Percentiles rank a stretch among this genome's conserved stretches.
Evolutionary conservation across 768 basidiomycete genomes (phyloP).

Genomic region (Obba rivulosa): DNA sequence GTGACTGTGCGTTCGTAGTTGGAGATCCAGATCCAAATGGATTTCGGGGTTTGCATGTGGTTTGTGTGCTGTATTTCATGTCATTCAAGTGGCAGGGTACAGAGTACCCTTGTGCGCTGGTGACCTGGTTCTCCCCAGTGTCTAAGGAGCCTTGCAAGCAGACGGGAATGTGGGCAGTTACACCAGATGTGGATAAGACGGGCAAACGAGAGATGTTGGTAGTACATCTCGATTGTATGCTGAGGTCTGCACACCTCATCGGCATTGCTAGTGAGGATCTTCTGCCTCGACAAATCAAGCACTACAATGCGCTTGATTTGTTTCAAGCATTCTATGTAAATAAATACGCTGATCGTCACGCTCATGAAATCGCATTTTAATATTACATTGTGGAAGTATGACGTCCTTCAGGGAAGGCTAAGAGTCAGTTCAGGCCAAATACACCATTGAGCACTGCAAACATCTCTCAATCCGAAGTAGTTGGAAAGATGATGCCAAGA

Average conservation of each 20-base stretch:
- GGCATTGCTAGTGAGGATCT: neutral
- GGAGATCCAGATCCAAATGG: constrained; percentile 3
- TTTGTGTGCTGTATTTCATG: constrained; percentile 17
- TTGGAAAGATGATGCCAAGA: too few species aligned
- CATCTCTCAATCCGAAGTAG: too few species aligned
- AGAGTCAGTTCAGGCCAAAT: too few species aligned
- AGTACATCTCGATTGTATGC: constrained; percentile 11
- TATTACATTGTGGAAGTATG: too few species aligned
- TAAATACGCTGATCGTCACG: constrained; percentile 13
- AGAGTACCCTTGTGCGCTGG: constrained; percentile 15
- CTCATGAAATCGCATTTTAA: constrained; percentile 10
- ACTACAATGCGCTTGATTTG: constrained; percentile 2
- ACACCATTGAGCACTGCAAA: too few species aligned
- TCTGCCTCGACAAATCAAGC: constrained; percentile 1
- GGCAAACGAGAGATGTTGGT: constrained; percentile 12
- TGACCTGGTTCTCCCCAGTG: neutral
- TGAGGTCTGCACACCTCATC: constrained; percentile 22
- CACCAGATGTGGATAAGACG: constrained; percentile 6
- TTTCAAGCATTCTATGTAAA: constrained; percentile 10
- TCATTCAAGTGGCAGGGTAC: constrained; percentile 15
- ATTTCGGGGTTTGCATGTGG: constrained; percentile 15
- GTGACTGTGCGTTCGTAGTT: constrained; percentile 20
- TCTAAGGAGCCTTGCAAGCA: constrained; percentile 14
- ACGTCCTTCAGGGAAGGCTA: too few species aligned
- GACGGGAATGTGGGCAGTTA: constrained; percentile 24